Percentiles rank a stretch among this genome's conserved stretches.
Conservation (phyloP, 306 rosid genomes). For the Glycine latifolia region DNA sequence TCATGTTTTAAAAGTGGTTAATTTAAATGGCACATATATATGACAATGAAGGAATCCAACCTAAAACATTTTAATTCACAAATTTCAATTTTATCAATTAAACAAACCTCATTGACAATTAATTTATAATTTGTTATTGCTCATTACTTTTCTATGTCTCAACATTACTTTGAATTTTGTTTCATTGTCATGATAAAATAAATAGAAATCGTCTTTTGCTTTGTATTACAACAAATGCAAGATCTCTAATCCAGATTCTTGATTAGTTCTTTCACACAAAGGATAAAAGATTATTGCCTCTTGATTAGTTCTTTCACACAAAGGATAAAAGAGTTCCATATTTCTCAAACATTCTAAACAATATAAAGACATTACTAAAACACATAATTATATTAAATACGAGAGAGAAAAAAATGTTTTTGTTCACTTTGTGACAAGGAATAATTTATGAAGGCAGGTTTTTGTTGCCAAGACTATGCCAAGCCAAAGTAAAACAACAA, state of each 20-base stretch:
- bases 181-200: no score
- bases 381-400: conserved; percentile 19
- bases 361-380: not conserved
- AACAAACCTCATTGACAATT: not conserved
- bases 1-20: no score
- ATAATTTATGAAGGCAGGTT: conserved; percentile 1
- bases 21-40: no score
- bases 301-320: not conserved
- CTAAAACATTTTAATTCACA: not conserved
- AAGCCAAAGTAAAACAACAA: not conserved
- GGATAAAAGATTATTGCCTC: not conserved
- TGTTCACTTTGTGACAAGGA: conserved; percentile 32
- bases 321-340: not conserved
- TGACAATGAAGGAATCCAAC: no score
- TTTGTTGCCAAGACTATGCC: not conserved
- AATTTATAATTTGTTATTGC: no score
- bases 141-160: no score
- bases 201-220: no score
- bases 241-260: not conserved
- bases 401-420: not conserved
- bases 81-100: not conserved
- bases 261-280: not conserved
- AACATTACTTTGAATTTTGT: no score
- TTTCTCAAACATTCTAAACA: conserved; percentile 5
- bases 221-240: not conserved